A percentile compares a stretch with the other conserved stretches of the same genome.
Evolutionary conservation across 495 filamentous ascomycete genomes (phyloP).

Genomic region (Podospora sp.): DNA sequence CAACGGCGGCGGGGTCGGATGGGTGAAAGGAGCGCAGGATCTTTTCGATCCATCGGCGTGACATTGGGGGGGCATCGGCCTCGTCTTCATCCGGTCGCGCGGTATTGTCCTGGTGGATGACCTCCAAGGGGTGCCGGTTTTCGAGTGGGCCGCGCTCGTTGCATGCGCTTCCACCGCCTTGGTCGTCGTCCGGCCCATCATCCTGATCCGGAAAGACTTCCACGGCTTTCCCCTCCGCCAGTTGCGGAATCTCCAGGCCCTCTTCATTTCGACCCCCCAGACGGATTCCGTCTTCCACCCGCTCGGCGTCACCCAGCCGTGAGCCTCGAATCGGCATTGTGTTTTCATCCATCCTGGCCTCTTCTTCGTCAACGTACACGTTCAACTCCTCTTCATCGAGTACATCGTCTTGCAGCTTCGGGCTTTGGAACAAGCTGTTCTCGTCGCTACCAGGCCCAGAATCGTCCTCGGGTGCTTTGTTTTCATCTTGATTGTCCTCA

Average conservation of each 20-base stretch:
- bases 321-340: not conserved
- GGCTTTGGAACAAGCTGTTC: not conserved
- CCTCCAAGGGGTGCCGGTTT: not conserved
- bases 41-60: not conserved
- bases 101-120: not conserved
- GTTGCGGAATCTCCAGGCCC: no score
- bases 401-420: not conserved
- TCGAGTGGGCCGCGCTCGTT: not conserved
- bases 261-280: no score
- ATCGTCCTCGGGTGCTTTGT: not conserved
- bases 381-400: not conserved
- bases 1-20: not conserved
- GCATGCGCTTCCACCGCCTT: not conserved
- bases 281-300: no score
- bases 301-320: no score
- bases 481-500: constrained; percentile 4
- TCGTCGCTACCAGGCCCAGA: not conserved
- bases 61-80: not conserved
- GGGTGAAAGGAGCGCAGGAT: constrained; percentile 5
- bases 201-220: not conserved
- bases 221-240: no score
- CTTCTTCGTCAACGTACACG: not conserved
- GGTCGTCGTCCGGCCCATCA: not conserved
- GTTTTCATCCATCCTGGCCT: not conserved
- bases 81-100: not conserved